Evolutionary conservation across 352 stramenopile genomes (phyloP), one percentile per base, ranked within the genome.

Genomic region (Globisporangium takayamanum): DNA sequence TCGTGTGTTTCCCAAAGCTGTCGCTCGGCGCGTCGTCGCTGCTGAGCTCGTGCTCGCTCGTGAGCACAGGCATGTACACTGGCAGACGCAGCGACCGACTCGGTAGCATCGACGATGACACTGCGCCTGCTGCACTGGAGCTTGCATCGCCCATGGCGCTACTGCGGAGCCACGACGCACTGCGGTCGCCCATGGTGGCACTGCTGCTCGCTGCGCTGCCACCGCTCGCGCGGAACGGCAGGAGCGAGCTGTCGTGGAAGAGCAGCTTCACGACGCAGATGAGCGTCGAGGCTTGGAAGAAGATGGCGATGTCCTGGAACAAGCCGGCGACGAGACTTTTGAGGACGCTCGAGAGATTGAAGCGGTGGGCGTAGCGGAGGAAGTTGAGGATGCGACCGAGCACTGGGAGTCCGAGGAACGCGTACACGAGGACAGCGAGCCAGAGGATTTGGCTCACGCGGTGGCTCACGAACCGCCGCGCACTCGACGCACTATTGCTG

Each of bases 191-290:
- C 6, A 51, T 33, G 12, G 42, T 22, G 12, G 41, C 15, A 30
- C 37, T 25, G 15, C 50, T 22, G 42, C 25, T 25, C 10, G 36
- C 37, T 0, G 25, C 16, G 50, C 50, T 25, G 20, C 50, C 25
- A 0, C 26, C 50, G 7, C 48, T 20, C 20, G 36, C 39, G n/a
- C 49, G 33, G 12, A 62, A 25, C 11, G 22, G 50, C 50, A 58
- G 26, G 28, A 63, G 50, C 22, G 57, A 57, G 42, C 41, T 58
- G 15, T 56, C 57, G 63, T 87, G 73, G 26, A 87, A 66, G 42
- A 87, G 64, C 36, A 85, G 63, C 60, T 89, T 89, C 16, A 87
- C 76, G 20, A 89, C 53, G 59, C 76, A 84, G 44, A 89, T 84
- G 48, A 82, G 67, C 2, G 80, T 89, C 16, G 73, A 75, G 0